phyloP scores from a whole-genome alignment of 1,139 yeast species.

The Suhomyces kunorum region DNA sequence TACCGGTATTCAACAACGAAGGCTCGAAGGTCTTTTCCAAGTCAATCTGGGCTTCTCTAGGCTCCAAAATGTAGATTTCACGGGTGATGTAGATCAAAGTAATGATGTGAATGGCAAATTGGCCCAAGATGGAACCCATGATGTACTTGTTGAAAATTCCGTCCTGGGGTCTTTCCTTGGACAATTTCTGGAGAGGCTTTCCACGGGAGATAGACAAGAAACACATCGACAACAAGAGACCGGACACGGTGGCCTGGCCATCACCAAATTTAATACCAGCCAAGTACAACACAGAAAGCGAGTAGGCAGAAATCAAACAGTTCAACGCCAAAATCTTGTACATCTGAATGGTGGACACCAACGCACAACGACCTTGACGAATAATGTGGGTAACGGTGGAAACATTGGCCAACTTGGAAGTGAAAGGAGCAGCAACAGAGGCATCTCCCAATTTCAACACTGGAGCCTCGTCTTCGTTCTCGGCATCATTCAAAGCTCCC shows the following conservation, averaged over 20 bases:
- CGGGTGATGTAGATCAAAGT: conserved; percentile 80
- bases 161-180: conserved; percentile 95
- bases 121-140: conserved; percentile 97
- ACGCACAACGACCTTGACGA: conserved; percentile 98
- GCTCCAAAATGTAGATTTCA: conserved; percentile 85
- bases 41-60: conserved; percentile 86
- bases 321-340: conserved; percentile 95
- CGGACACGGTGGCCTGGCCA: conserved; percentile 93
- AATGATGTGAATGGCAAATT: conserved; percentile 87
- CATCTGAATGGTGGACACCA: conserved; percentile 98
- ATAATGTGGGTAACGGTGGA: conserved; percentile 89
- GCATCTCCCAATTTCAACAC: conserved; percentile 96
- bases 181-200: conserved; percentile 81
- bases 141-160: conserved; percentile 94
- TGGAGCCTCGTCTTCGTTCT: conserved; percentile 84
- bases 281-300: conserved; percentile 86
- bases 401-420: conserved; percentile 90
- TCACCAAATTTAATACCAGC: conserved; percentile 99
- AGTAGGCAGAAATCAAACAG: conserved; percentile 95
- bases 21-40: conserved; percentile 88
- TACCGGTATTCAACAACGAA: conserved; percentile 91
- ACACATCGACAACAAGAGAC: conserved; percentile 87
- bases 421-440: conserved; percentile 98
- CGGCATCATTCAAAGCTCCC: conserved; percentile 67
- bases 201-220: conserved; percentile 95